Evolutionary conservation across 768 basidiomycete species (phyloP).

Genomic region (Pisolithus tinctorius): DNA sequence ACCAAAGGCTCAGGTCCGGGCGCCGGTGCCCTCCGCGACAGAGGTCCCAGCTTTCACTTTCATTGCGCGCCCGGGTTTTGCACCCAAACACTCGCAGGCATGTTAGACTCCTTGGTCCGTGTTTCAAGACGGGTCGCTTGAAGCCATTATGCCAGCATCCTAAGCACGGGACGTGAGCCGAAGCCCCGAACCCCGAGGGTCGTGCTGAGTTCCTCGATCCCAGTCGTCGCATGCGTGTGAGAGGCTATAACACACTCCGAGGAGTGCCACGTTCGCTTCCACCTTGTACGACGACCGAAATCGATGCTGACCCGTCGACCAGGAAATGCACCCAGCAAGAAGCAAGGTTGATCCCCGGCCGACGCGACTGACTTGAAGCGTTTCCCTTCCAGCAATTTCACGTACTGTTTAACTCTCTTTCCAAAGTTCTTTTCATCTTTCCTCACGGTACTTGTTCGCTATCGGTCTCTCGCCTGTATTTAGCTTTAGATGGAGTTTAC

Average conservation of each 20-base stretch:
- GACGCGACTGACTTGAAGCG: too few species aligned
- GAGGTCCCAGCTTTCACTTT: slow-evolving; percentile 65
- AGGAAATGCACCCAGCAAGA: too few species aligned
- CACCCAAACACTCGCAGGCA: slow-evolving; percentile 73
- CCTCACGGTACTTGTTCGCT: slow-evolving; percentile 74
- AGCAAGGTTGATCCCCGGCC: too few species aligned
- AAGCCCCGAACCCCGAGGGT: too few species aligned
- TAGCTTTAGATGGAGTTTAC: slow-evolving; percentile 51
- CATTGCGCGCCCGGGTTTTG: slow-evolving; percentile 61
- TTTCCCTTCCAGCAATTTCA: slow-evolving; percentile 74
- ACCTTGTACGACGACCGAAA: too few species aligned
- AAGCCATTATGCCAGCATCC: slow-evolving; percentile 75
- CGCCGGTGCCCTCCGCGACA: slow-evolving; percentile 64
- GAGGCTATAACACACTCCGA: too few species aligned
- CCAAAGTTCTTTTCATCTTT: slow-evolving; percentile 79
- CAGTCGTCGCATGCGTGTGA: too few species aligned
- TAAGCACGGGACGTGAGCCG: slow-evolving; percentile 37
- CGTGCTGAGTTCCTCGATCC: too few species aligned
- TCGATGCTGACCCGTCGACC: too few species aligned
- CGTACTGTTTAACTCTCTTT: slow-evolving; percentile 77
- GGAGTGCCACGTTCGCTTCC: too few species aligned
- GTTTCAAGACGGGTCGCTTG: slow-evolving; percentile 80
- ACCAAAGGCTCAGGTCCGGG: slow-evolving; percentile 62
- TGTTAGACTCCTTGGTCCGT: slow-evolving; percentile 85
- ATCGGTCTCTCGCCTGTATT: too few species aligned